phyloP scores from a whole-genome alignment of 2,329 filamentous ascomycete species.

The Aspergillus felis region DNA sequence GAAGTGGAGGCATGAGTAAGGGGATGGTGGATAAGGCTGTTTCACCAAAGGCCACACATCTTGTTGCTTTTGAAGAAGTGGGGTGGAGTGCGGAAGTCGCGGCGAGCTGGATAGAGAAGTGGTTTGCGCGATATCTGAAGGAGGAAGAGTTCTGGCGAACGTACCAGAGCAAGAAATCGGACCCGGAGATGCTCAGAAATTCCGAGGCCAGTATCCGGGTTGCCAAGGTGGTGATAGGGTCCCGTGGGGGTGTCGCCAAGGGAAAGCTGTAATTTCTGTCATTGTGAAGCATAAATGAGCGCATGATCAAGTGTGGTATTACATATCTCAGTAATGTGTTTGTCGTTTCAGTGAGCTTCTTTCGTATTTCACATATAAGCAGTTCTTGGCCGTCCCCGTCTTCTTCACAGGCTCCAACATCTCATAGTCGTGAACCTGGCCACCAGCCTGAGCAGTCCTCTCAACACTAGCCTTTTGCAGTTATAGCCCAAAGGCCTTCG shows the following conservation, averaged over 20 bases:
- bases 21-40: slow-evolving; percentile 17
- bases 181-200: slow-evolving; percentile 12
- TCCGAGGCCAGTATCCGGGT: slow-evolving; percentile 8
- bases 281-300: no score
- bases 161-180: slow-evolving; percentile 16
- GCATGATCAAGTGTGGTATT: no score
- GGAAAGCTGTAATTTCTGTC: background rate
- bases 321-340: no score
- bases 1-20: slow-evolving; percentile 16
- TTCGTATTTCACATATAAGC: no score
- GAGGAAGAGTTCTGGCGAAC: slow-evolving; percentile 14
- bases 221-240: background rate
- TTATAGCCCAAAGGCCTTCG: no score
- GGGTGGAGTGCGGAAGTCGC: slow-evolving; percentile 13
- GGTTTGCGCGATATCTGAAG: slow-evolving; percentile 10
- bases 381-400: no score
- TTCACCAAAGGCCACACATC: slow-evolving; percentile 8
- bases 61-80: slow-evolving; percentile 14
- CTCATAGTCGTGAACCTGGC: no score
- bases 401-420: no score
- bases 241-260: background rate
- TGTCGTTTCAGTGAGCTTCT: no score
- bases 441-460: no score
- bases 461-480: no score
- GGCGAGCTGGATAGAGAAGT: slow-evolving; percentile 15